A percentile compares a stretch with the other conserved stretches of the same genome.
These are phyloP conservation scores for Galerina marginata DNA, from an alignment of 768 basidiomycete genomes.

Conservation along the genomic window DNA sequence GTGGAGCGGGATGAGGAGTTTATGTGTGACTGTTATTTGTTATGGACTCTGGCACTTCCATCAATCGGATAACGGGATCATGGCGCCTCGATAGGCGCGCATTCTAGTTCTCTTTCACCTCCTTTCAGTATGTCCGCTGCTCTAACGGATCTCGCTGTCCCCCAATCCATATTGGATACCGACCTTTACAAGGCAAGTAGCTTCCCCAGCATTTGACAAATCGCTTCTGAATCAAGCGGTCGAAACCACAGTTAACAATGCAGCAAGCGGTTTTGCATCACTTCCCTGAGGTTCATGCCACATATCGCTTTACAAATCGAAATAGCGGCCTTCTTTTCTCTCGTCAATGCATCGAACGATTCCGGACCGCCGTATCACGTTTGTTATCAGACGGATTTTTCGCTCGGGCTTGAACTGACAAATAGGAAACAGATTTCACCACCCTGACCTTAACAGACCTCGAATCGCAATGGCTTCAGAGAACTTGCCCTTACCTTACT, in stretches of 20 bases:
- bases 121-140: conserved; percentile 42
- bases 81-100: conserved; percentile 3
- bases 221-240: neutral
- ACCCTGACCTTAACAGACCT: conserved; percentile 59
- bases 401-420: conserved; percentile 6
- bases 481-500: conserved; percentile 77
- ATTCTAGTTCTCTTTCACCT: conserved; percentile 5
- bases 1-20: conserved; percentile 9
- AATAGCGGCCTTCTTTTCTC: conserved; percentile 69
- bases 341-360: conserved; percentile 63
- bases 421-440: conserved; percentile 60
- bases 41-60: neutral
- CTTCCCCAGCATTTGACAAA: neutral
- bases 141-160: conserved; percentile 34
- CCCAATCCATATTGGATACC: conserved; percentile 82
- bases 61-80: neutral
- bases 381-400: conserved; percentile 28
- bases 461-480: conserved; percentile 72
- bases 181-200: conserved; percentile 87
- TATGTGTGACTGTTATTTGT: conserved; percentile 22
- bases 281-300: conserved; percentile 73
- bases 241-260: conserved; percentile 78
- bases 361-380: conserved; percentile 62
- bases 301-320: conserved; percentile 85
- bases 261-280: conserved; percentile 86